Percentiles rank a stretch among this genome's conserved stretches.
phyloP scores from a whole-genome alignment of 2,329 filamentous ascomycete genomes.

The Paramyrothecium roridum region DNA sequence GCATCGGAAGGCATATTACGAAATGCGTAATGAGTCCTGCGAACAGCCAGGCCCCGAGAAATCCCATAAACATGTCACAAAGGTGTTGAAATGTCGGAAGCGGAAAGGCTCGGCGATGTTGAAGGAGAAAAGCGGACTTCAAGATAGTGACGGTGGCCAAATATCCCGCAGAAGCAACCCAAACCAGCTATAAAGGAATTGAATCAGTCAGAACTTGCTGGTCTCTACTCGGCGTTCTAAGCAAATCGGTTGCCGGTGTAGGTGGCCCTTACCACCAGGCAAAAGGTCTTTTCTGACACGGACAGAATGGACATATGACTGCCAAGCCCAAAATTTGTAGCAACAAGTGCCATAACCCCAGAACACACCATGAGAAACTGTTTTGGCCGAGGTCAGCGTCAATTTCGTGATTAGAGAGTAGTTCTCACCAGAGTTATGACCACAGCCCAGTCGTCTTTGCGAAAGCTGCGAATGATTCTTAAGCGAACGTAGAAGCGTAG shows the following conservation, averaged over 20 bases:
- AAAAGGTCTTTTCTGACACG: background rate
- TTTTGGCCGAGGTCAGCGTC: background rate
- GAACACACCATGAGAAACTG: background rate
- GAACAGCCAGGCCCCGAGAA: background rate
- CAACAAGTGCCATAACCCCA: background rate
- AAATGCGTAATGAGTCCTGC: background rate
- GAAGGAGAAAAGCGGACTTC: background rate
- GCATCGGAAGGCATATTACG: background rate
- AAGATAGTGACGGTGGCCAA: background rate
- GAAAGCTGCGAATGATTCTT: background rate
- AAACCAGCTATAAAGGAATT: background rate
- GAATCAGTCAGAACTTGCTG: background rate
- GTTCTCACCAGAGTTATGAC: background rate
- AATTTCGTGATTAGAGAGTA: background rate
- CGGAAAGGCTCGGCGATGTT: background rate
- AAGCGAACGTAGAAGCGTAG: background rate
- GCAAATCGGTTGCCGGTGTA: background rate
- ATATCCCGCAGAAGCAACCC: background rate
- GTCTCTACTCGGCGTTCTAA: too few relatives aligned
- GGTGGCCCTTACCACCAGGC: background rate
- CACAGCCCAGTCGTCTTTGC: background rate
- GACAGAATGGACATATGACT: background rate
- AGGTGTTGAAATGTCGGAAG: background rate
- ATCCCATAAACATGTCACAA: background rate
- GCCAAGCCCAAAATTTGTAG: background rate